These are phyloP conservation scores for Lepidium aucheri DNA, from an alignment of 345 rosid genomes.

Conservation along the genomic window DNA sequence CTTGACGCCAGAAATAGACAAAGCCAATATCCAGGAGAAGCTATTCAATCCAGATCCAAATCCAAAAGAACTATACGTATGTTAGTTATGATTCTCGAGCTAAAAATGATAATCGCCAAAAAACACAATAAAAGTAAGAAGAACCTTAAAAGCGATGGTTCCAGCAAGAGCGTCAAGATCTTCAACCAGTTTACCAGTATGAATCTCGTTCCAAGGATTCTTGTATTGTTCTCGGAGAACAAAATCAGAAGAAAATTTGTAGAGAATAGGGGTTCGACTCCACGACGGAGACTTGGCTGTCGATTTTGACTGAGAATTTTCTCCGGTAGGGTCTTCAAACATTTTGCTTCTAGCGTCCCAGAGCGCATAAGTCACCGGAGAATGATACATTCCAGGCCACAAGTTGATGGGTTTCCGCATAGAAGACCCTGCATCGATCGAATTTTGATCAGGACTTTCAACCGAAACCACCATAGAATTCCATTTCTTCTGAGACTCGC, in stretches of 20 bases:
- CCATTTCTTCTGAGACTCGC: slow-evolving; percentile 8
- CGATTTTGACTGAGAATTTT: slow-evolving; percentile 25
- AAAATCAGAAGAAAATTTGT: slow-evolving; percentile 66
- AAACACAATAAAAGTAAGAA: background rate
- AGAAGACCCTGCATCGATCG: slow-evolving; percentile 81
- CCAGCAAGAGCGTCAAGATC: slow-evolving; percentile 98
- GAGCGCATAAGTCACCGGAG: slow-evolving; percentile 84
- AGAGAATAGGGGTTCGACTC: slow-evolving; percentile 67
- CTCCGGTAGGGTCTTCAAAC: slow-evolving; percentile 35
- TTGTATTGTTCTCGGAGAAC: slow-evolving; percentile 74
- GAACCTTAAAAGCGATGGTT: slow-evolving; percentile 74
- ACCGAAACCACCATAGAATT: background rate
- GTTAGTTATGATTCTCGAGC: background rate
- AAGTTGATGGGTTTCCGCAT: slow-evolving; percentile 71
- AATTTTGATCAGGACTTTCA: background rate
- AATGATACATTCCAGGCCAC: slow-evolving; percentile 97
- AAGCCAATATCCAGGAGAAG: background rate
- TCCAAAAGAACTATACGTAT: no score
- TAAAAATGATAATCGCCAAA: background rate
- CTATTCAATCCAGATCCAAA: background rate
- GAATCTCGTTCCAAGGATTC: slow-evolving; percentile 81
- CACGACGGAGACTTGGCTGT: slow-evolving; percentile 45
- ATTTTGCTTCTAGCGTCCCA: slow-evolving; percentile 84
- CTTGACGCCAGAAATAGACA: background rate
- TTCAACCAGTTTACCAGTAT: slow-evolving; percentile 77